A percentile compares a stretch with the other conserved stretches of the same genome.
Conservation (phyloP, 306 rosid species). For the Trifolium dubium region DNA sequence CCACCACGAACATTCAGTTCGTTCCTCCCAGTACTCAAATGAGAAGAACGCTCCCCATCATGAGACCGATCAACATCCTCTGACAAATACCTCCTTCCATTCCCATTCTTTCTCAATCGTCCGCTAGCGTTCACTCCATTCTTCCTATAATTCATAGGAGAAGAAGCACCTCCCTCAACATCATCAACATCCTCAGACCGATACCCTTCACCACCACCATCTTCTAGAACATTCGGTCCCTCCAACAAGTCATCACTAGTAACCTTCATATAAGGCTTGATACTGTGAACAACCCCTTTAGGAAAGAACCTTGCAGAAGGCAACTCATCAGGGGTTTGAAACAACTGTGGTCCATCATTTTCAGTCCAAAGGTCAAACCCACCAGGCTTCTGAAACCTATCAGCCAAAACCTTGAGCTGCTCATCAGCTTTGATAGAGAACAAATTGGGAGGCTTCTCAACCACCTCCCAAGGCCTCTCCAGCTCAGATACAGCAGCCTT, state of each 20-base stretch:
- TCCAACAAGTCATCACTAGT: conserved; percentile 45
- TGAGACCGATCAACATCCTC: conserved; percentile 30
- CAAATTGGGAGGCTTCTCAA: conserved; percentile 73
- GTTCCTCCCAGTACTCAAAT: conserved; percentile 31
- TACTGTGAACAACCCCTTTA: conserved; percentile 91
- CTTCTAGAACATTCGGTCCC: conserved; percentile 32
- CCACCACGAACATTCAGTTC: conserved; percentile 36
- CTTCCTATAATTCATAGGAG: conserved; percentile 31
- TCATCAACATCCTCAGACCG: conserved; percentile 1
- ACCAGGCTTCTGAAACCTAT: conserved; percentile 87
- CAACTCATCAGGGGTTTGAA: conserved; percentile 72
- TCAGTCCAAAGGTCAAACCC: conserved; percentile 92
- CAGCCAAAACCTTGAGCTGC: conserved; percentile 90
- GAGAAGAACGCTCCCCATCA: conserved; percentile 26
- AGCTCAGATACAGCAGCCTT: conserved; percentile 87
- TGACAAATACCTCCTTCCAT: conserved; percentile 42
- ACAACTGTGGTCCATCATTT: conserved; percentile 81
- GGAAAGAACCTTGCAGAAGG: conserved; percentile 94
- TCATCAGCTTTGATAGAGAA: conserved; percentile 81
- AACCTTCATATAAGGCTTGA: conserved; percentile 64
- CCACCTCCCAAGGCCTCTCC: conserved; percentile 93
- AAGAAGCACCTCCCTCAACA: conserved; percentile 29
- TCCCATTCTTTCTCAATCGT: conserved; percentile 41
- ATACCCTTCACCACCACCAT: conserved; percentile 20
- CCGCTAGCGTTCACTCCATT: conserved; percentile 39